Percentiles rank a stretch among this genome's conserved stretches.
phyloP scores from a whole-genome alignment of 768 basidiomycete species.

The Kwoniella dejecticola region DNA sequence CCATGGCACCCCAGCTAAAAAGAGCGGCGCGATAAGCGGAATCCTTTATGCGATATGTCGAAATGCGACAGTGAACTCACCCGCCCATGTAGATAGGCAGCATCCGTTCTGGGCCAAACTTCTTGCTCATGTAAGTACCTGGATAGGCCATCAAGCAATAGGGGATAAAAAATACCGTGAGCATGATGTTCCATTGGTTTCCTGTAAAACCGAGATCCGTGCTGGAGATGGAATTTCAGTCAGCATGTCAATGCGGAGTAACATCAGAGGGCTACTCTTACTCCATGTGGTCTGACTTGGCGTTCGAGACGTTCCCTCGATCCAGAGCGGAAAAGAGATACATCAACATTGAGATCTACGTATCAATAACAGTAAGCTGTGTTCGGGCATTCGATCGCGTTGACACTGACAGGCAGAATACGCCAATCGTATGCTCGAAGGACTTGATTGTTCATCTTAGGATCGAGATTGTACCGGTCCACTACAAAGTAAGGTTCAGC shows the following conservation, averaged over 20 bases:
- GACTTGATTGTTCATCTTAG: conserved; percentile 3
- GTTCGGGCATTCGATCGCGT: neutral
- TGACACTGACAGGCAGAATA: conserved; percentile 15
- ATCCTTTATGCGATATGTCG: neutral
- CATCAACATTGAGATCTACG: conserved; percentile 22
- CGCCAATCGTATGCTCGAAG: conserved; percentile 18
- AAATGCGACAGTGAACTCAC: conserved; percentile 3
- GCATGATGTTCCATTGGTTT: conserved; percentile 25
- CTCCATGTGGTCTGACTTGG: conserved; percentile 29
- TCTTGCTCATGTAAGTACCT: conserved; percentile 23
- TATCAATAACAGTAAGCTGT: neutral
- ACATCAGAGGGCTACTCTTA: conserved; percentile 4
- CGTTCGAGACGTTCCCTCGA: conserved; percentile 25
- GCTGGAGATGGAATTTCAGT: neutral
- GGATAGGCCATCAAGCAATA: conserved; percentile 21
- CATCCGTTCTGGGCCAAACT: conserved; percentile 23
- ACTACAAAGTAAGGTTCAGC: conserved; percentile 1
- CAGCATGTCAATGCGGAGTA: neutral
- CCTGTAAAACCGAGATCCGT: conserved; percentile 26
- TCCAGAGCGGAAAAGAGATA: conserved; percentile 24
- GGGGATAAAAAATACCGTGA: conserved; percentile 29
- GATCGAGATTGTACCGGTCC: conserved; percentile 8
- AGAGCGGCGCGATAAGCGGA: too few relatives aligned
- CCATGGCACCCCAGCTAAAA: neutral
- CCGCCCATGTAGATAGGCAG: conserved; percentile 31